These are phyloP conservation scores for Cladophialophora chaetospira DNA, from an alignment of 2,329 filamentous ascomycete species.

Conservation along the genomic window DNA sequence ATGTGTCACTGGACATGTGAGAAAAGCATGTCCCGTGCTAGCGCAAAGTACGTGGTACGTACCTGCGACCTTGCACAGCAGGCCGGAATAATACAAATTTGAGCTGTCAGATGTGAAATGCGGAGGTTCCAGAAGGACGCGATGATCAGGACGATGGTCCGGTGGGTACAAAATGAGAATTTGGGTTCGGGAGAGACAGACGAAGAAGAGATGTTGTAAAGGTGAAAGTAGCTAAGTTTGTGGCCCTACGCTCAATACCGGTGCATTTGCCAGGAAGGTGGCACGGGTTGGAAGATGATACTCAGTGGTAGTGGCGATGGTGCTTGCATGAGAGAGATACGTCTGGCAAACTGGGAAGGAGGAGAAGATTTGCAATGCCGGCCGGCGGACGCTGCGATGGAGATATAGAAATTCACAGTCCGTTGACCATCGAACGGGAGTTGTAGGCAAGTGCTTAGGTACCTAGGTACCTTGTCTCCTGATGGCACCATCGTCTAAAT, in stretches of 20 bases:
- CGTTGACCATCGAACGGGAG: neutral
- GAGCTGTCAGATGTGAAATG: constrained; percentile 16
- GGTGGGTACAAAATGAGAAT: neutral
- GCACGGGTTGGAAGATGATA: too few species aligned
- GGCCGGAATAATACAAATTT: constrained; percentile 9
- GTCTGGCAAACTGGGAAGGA: neutral
- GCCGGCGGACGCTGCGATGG: constrained; percentile 1
- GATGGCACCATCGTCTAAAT: neutral
- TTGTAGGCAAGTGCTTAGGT: neutral
- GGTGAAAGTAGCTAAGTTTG: neutral
- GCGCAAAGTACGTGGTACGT: constrained; percentile 4
- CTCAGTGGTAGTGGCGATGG: neutral
- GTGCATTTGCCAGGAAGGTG: neutral
- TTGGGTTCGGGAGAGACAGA: constrained; percentile 3
- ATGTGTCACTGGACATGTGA: constrained; percentile 14
- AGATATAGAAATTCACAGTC: constrained; percentile 1
- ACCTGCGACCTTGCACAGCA: neutral
- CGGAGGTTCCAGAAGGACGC: neutral
- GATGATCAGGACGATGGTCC: neutral
- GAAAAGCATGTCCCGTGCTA: constrained; percentile 1
- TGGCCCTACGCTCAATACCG: neutral
- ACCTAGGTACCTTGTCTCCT: constrained; percentile 4
- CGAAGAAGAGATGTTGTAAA: constrained; percentile 7
- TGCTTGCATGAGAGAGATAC: constrained; percentile 2
- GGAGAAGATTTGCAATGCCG: neutral